These are phyloP conservation scores for Thalassiosira hispida DNA, from an alignment of 352 stramenopile species.

Conservation along the genomic window DNA sequence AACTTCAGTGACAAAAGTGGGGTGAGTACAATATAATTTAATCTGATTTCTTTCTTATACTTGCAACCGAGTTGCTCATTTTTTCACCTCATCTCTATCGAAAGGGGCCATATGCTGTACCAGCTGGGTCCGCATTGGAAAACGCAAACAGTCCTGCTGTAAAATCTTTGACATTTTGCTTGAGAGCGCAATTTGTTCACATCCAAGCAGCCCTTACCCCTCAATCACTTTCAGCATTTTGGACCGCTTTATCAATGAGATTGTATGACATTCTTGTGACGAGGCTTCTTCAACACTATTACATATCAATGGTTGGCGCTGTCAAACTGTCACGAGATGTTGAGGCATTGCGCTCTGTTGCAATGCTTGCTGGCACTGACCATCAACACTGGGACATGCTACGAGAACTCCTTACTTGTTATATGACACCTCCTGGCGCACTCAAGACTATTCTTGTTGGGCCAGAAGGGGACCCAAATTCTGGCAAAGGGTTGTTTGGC, in stretches of 20 bases:
- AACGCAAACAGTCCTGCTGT: slow-evolving; percentile 77
- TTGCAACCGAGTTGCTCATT: neutral
- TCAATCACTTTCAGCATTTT: slow-evolving; percentile 76
- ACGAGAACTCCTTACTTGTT: slow-evolving; percentile 77
- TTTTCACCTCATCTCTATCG: neutral
- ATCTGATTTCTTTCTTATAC: neutral
- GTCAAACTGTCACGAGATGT: slow-evolving; percentile 81
- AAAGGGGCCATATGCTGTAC: slow-evolving; percentile 74
- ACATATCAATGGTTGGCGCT: slow-evolving; percentile 75
- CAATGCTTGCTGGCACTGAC: slow-evolving; percentile 75
- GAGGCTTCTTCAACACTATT: slow-evolving; percentile 75
- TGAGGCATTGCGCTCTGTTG: slow-evolving; percentile 72
- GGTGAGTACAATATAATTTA: slow-evolving; percentile 26
- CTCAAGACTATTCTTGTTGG: slow-evolving; percentile 80
- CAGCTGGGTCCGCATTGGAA: slow-evolving; percentile 68
- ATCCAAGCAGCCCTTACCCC: slow-evolving; percentile 77
- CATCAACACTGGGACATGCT: slow-evolving; percentile 81
- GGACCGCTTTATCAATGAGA: slow-evolving; percentile 79
- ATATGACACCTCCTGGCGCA: slow-evolving; percentile 79
- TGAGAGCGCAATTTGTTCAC: slow-evolving; percentile 78
- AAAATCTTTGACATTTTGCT: slow-evolving; percentile 80
- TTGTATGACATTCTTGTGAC: slow-evolving; percentile 80
- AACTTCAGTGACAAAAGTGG: slow-evolving; percentile 59
- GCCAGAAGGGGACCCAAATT: slow-evolving; percentile 72
- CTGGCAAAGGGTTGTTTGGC: slow-evolving; percentile 77